Percentiles rank a stretch among this genome's conserved stretches.
These are phyloP conservation scores for Aspergillus bombycis DNA, from an alignment of 2,329 filamentous ascomycete species.

Conservation along the genomic window DNA sequence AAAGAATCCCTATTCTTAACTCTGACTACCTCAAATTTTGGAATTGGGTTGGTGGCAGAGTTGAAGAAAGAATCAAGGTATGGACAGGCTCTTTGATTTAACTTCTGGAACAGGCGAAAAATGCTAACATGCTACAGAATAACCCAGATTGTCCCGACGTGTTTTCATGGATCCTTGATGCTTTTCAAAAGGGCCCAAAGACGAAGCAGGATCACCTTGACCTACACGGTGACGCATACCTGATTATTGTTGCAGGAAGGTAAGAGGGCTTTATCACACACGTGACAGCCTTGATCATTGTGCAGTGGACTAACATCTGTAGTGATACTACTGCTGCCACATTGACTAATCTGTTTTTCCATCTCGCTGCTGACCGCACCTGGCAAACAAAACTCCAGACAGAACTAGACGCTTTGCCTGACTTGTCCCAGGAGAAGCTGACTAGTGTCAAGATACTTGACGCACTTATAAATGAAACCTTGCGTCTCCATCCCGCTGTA, in stretches of 20 bases:
- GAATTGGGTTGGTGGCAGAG: background rate
- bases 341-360: constrained; percentile 10
- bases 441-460: constrained; percentile 14
- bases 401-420: constrained; percentile 11
- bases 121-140: constrained; percentile 9
- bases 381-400: constrained; percentile 2
- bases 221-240: constrained; percentile 23
- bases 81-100: background rate
- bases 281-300: background rate
- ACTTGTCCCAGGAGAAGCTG: constrained; percentile 6
- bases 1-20: constrained; percentile 20
- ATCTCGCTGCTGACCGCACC: background rate
- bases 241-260: constrained; percentile 32
- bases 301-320: background rate
- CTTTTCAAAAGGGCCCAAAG: constrained; percentile 13
- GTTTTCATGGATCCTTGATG: constrained; percentile 18
- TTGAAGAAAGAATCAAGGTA: constrained; percentile 6
- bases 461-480: constrained; percentile 23
- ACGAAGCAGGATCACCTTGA: constrained; percentile 12
- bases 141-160: constrained; percentile 22
- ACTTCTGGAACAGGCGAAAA: background rate
- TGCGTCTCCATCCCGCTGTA: constrained; percentile 12
- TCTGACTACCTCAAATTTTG: constrained; percentile 17
- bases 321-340: constrained; percentile 19
- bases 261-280: background rate